Percentiles rank a stretch among this genome's conserved stretches.
Conservation (phyloP, 805 yeast species). For the Lipomyces japonicus region DNA sequence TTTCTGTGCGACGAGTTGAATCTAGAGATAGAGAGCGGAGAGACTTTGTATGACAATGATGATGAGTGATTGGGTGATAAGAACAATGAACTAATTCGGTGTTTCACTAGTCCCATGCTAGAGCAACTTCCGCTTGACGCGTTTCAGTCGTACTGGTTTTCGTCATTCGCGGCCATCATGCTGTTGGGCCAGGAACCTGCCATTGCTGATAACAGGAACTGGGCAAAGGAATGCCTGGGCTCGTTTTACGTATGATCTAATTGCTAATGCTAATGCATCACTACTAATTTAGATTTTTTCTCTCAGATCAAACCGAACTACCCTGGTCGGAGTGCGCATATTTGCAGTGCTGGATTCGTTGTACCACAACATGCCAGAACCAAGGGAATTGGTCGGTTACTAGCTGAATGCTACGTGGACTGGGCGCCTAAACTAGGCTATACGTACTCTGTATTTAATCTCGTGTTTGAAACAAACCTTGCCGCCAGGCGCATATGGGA, state of each 20-base stretch:
- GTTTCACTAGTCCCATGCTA: constrained; percentile 55
- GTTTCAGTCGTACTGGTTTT: constrained; percentile 85
- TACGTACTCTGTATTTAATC: constrained; percentile 75
- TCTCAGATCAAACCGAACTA: constrained; percentile 69
- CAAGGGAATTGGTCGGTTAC: constrained; percentile 82
- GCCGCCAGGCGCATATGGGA: constrained; percentile 80
- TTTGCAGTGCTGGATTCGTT: constrained; percentile 83
- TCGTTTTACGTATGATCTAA: constrained; percentile 51
- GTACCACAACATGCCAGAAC: constrained; percentile 93
- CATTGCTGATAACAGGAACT: constrained; percentile 54
- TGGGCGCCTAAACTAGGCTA: constrained; percentile 93
- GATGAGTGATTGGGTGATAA: background rate
- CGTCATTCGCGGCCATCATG: constrained; percentile 73
- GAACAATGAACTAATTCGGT: background rate
- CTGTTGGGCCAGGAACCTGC: constrained; percentile 69
- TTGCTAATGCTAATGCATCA: background rate
- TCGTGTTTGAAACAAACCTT: constrained; percentile 83
- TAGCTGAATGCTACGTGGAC: constrained; percentile 76
- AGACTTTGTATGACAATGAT: constrained; percentile 47
- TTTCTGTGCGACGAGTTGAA: constrained; percentile 89
- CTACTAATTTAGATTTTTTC: background rate
- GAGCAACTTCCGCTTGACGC: constrained; percentile 72
- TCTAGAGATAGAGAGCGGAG: constrained; percentile 86
- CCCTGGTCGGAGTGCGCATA: constrained; percentile 89
- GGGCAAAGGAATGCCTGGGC: constrained; percentile 93